Percentiles rank a stretch among this genome's conserved stretches.
phyloP scores from a whole-genome alignment of 2,329 filamentous ascomycete genomes.

The Epichloe scottii region DNA sequence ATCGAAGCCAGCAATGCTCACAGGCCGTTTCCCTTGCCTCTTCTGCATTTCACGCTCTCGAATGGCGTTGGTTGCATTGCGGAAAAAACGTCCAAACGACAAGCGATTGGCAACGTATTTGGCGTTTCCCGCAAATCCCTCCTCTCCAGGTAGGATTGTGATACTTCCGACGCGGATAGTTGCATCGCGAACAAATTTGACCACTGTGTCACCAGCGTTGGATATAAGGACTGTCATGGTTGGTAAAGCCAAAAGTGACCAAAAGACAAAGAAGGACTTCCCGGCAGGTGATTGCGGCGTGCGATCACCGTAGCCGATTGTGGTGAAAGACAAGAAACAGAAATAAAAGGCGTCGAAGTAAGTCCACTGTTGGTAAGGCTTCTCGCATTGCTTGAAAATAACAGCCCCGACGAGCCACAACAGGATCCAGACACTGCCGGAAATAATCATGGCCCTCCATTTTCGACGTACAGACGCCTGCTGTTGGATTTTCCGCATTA shows the following conservation, averaged over 20 bases:
- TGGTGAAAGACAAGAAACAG: slow-evolving; percentile 69
- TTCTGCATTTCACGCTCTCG: slow-evolving; percentile 3
- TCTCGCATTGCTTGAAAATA: slow-evolving; percentile 50
- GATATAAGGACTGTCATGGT: slow-evolving; percentile 80
- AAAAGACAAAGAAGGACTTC: slow-evolving; percentile 84
- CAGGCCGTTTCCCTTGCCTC: background rate
- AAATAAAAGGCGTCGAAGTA: slow-evolving; percentile 84
- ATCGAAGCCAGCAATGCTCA: slow-evolving; percentile 2
- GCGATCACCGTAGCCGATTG: slow-evolving; percentile 77
- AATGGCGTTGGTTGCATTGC: slow-evolving; percentile 2
- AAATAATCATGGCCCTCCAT: slow-evolving; percentile 63
- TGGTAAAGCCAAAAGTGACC: slow-evolving; percentile 74
- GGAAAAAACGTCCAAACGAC: slow-evolving; percentile 31
- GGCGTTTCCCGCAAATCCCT: slow-evolving; percentile 31
- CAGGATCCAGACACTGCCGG: slow-evolving; percentile 52
- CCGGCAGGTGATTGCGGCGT: slow-evolving; percentile 66
- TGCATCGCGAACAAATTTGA: slow-evolving; percentile 44
- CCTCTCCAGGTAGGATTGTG: slow-evolving; percentile 48
- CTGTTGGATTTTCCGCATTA: slow-evolving; percentile 72
- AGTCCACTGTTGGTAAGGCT: slow-evolving; percentile 44
- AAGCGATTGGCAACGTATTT: slow-evolving; percentile 30
- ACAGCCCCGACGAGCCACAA: slow-evolving; percentile 74
- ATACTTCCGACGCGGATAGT: slow-evolving; percentile 45
- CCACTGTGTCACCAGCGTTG: slow-evolving; percentile 73
- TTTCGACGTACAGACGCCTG: slow-evolving; percentile 51